Evolutionary conservation across 139 green algal species (phyloP), one percentile per base, ranked within the genome.

Genomic region (Zygnema cylindricum): DNA sequence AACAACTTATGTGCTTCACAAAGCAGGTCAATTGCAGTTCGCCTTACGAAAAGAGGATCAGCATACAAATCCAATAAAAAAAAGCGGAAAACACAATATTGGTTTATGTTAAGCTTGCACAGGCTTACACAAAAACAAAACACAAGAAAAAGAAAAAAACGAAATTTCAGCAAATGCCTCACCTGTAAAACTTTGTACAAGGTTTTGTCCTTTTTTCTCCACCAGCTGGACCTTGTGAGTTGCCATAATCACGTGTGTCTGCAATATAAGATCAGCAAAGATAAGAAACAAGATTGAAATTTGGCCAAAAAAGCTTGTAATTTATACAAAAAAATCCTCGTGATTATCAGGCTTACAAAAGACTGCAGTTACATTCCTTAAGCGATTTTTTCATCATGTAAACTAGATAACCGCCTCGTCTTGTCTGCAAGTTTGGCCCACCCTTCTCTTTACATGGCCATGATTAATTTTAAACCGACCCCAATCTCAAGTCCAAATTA

Each of bases 171-270:
- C 76, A 83, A 1, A 69, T 22, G 49, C 43, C 1, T 55, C n/a
- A 86, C 79, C 79, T 86, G 79, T 84, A 86, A 69, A 86, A 86
- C 43, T 86, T 86, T 33, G 79, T 86, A 36, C 79, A 86, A 77
- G 79, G 79, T 43, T 86, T 86, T 32, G 79, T 55, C 36, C 83
- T 86, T 32, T 40, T 73, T 41, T 77, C 79, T 43, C 36, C 54
- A 11, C 7, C 11, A 11, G 71, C 42, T 79, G 38, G 42, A 11
- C 7, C 43, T 43, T 41, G 38, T 43, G 11, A 63, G 16, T 63
- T 63, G 76, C 69, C 40, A 39, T 84, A 71, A 33, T 86, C 79
- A 41, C 79, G 71, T 76, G 41, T 73, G 76, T 86, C 79, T 86
- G 79, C n/a, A 84, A 77, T 0, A 32, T 11, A 33, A n/a, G 39